These are phyloP conservation scores for Harringtonia aguacate DNA, from an alignment of 2,329 filamentous ascomycete genomes.

Conservation along the genomic window DNA sequence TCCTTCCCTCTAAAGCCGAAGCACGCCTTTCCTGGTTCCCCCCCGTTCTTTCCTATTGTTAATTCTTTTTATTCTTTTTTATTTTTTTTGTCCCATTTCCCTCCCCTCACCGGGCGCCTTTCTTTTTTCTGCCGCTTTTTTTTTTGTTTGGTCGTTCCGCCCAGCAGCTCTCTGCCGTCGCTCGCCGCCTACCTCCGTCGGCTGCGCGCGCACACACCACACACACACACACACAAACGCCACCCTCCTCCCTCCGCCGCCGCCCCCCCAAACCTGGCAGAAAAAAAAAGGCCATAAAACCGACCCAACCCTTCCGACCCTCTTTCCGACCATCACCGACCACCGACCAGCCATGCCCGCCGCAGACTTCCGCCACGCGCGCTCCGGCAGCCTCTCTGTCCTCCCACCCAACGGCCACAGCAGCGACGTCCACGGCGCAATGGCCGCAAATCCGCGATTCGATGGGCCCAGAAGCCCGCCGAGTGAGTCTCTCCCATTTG, in stretches of 20 bases:
- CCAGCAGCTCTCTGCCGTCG: background rate
- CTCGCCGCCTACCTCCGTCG: background rate
- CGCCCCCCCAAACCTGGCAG: background rate
- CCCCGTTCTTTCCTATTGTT: background rate
- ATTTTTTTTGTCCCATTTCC: background rate
- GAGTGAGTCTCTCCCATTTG: conserved; percentile 31
- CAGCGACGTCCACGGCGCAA: conserved; percentile 22
- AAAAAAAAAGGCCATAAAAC: background rate
- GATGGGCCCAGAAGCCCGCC: conserved; percentile 53
- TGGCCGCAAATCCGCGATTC: conserved; percentile 32
- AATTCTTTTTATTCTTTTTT: background rate
- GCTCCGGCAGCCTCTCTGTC: conserved; percentile 47
- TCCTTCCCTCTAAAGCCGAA: conserved; percentile 3
- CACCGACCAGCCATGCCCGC: conserved; percentile 13
- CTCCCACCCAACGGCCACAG: conserved; percentile 20
- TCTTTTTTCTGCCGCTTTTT: background rate
- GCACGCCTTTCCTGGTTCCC: too few species aligned
- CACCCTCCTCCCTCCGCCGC: background rate
- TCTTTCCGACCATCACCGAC: background rate
- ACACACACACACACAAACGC: background rate
- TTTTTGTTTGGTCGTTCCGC: background rate
- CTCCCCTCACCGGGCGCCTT: background rate
- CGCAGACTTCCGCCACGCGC: conserved; percentile 32
- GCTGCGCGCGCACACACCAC: background rate
- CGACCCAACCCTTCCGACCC: background rate